Evolutionary conservation across 2,329 filamentous ascomycete genomes (phyloP).

Genomic region (Botrytis elliptica): DNA sequence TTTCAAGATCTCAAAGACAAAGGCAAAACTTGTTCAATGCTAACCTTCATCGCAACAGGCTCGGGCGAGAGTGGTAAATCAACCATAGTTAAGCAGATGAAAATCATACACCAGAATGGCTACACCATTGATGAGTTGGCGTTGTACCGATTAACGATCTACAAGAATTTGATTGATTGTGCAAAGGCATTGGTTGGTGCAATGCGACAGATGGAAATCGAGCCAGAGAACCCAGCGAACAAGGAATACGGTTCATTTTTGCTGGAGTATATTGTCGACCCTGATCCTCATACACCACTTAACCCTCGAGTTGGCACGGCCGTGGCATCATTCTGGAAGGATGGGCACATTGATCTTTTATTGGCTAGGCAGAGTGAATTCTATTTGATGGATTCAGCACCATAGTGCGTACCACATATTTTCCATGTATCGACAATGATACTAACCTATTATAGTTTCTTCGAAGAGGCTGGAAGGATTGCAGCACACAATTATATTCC

Average conservation of each 20-base stretch:
- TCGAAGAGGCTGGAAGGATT: constrained; percentile 88
- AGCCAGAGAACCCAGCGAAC: constrained; percentile 70
- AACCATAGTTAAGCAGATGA: constrained; percentile 99
- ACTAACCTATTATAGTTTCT: constrained; percentile 66
- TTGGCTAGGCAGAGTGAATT: constrained; percentile 97
- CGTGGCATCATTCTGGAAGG: constrained; percentile 84
- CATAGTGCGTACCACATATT: constrained; percentile 64
- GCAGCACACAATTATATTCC: constrained; percentile 82
- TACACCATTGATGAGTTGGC: constrained; percentile 92
- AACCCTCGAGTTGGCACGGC: constrained; percentile 79
- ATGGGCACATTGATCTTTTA: constrained; percentile 76
- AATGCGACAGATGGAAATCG: constrained; percentile 87
- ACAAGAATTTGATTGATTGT: constrained; percentile 97
- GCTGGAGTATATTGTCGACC: constrained; percentile 83
- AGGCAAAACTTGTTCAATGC: constrained; percentile 17
- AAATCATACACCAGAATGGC: constrained; percentile 98
- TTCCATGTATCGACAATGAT: not conserved
- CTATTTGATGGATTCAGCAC: constrained; percentile 98
- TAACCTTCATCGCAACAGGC: constrained; percentile 53
- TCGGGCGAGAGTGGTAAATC: constrained; percentile 99
- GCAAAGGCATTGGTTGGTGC: constrained; percentile 88
- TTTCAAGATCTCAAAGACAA: constrained; percentile 25
- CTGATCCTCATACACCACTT: constrained; percentile 82
- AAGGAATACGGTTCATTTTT: constrained; percentile 76
- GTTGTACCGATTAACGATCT: constrained; percentile 93